phyloP scores from a whole-genome alignment of 2,329 filamentous ascomycete genomes.

The Botrytis fragariae region DNA sequence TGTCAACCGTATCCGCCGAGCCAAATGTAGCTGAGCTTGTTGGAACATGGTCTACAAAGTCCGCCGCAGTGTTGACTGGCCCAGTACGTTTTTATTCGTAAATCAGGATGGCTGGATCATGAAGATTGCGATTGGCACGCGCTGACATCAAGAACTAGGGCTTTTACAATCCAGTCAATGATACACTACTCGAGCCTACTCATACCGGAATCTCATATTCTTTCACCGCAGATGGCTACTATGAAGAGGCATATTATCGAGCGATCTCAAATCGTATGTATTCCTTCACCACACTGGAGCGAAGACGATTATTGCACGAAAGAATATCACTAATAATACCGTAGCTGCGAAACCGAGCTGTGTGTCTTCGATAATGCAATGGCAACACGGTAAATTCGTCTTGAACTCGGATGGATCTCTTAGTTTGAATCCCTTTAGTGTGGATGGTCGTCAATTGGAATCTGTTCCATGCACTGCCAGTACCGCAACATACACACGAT shows the following conservation, averaged over 20 bases:
- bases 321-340: conserved; percentile 20
- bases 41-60: conserved; percentile 74
- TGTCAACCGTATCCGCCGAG: conserved; percentile 40
- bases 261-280: conserved; percentile 65
- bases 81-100: conserved; percentile 51
- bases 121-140: conserved; percentile 23
- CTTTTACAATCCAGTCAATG: conserved; percentile 67
- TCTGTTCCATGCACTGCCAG: conserved; percentile 60
- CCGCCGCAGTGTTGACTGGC: conserved; percentile 65
- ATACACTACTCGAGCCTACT: conserved; percentile 63
- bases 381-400: conserved; percentile 66
- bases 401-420: conserved; percentile 58
- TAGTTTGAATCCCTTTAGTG: conserved; percentile 56
- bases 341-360: conserved; percentile 59
- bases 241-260: conserved; percentile 68
- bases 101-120: conserved; percentile 20
- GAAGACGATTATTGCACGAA: conserved; percentile 1
- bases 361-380: conserved; percentile 65
- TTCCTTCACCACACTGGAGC: neutral
- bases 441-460: conserved; percentile 65
- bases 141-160: conserved; percentile 45
- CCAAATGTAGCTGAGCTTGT: conserved; percentile 49
- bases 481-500: conserved; percentile 59
- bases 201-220: conserved; percentile 72
- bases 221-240: conserved; percentile 65